Evolutionary conservation across 306 rosid genomes (phyloP), one percentile per base, ranked within the genome.

Genomic region (Inga laurina): DNA sequence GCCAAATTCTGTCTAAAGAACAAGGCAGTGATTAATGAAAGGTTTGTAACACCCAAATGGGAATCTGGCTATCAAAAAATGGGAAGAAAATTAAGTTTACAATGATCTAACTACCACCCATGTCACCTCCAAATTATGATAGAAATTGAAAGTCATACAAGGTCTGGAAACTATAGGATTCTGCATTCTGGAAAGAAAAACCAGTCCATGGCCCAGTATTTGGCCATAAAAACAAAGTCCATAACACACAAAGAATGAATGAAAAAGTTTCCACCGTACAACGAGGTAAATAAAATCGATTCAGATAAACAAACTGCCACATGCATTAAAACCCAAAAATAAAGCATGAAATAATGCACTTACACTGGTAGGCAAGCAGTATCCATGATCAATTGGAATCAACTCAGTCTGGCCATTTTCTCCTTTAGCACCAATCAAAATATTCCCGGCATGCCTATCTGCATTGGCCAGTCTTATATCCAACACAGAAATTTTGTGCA

Each of bases 321-420:
- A 74, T 6, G 72, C 84, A 80, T 45, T 57, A 65, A 48, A 80
- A 69, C 35, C 35, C 18, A 76, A 79, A 37, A 65, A 79, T 39
- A 37, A 56, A 76, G 59, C 76, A 82, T 48, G 39, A 80, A 52
- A 75, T 43, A 34, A 72, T 74, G 74, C 37, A 76, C 98, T 83
- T 91, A 95, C 98, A 70, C 88, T 93, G 69, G 91, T 90, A 19
- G 99, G 99, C 89, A 93, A 87, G 96, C 98, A 95, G 89, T 95
- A 95, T 48, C 99, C 99, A 41, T 95, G 99, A 85, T 95, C 99
- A 54, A 95, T 95, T 24, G 98, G 99, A 81, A 95, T 93, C 88
- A 95, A 88, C 79, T 80, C 83, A 76, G 89, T 72, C 84, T 62
- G 90, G 62, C 61, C 90, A 64, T 86, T 91, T 88, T 90, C 92